These are phyloP conservation scores for Cladophialophora carrionii DNA, from an alignment of 2,329 filamentous ascomycete species.

Conservation along the genomic window DNA sequence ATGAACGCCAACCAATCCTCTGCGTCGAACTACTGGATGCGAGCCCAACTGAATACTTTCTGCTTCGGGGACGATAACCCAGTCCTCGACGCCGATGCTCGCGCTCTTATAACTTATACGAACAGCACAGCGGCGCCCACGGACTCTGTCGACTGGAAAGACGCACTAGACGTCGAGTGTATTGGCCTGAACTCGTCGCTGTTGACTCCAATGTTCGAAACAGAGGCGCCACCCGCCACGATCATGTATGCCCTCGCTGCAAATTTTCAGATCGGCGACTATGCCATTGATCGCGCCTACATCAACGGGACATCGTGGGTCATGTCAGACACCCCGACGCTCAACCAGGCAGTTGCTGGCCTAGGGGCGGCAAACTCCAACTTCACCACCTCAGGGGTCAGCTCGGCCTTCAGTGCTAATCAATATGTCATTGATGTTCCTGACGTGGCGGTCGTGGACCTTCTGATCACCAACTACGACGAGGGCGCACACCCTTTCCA, in stretches of 20 bases:
- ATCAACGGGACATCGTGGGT: slow-evolving; percentile 23
- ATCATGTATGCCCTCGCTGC: slow-evolving; percentile 43
- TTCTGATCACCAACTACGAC: slow-evolving; percentile 46
- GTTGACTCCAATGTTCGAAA: slow-evolving; percentile 11
- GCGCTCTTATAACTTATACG: slow-evolving; percentile 12
- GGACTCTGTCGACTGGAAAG: slow-evolving; percentile 15
- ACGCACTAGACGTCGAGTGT: slow-evolving; percentile 13
- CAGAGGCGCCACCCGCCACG: slow-evolving; percentile 30
- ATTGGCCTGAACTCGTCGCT: slow-evolving; percentile 19
- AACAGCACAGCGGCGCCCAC: slow-evolving; percentile 11
- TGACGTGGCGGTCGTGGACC: slow-evolving; percentile 39
- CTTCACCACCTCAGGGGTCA: slow-evolving; percentile 10
- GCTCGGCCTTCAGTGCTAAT: slow-evolving; percentile 11
- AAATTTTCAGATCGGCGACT: slow-evolving; percentile 74
- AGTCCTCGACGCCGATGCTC: slow-evolving; percentile 9
- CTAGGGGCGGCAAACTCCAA: slow-evolving; percentile 8
- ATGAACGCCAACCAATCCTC: slow-evolving; percentile 20
- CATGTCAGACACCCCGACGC: slow-evolving; percentile 9
- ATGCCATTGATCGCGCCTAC: slow-evolving; percentile 13
- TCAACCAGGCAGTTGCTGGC: slow-evolving; percentile 17
- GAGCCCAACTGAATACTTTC: slow-evolving; percentile 42
- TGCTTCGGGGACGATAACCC: slow-evolving; percentile 22
- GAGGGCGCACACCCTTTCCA: slow-evolving; percentile 53
- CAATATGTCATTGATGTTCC: slow-evolving; percentile 22
- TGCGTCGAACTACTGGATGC: slow-evolving; percentile 33